Conservation (phyloP, 2,329 filamentous ascomycete genomes). For the Pyrenophora graminea region DNA sequence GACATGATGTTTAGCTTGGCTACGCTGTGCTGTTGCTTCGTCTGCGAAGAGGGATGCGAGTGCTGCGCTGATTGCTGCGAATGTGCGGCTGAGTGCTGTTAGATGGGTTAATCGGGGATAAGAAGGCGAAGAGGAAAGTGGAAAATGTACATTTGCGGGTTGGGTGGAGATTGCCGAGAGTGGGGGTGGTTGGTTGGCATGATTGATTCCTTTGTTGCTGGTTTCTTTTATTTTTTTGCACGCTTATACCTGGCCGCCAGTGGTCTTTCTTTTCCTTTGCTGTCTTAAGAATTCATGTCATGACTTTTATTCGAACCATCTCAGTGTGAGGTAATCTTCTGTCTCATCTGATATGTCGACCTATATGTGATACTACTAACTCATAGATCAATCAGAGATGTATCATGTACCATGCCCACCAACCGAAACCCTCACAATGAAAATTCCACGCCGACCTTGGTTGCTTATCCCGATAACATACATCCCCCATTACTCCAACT, state of each 20-base stretch:
- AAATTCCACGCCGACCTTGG: too few species aligned
- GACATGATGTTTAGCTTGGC: constrained; percentile 30
- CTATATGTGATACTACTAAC: too few species aligned
- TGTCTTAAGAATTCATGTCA: too few species aligned
- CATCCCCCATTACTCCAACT: too few species aligned
- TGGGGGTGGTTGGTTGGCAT: neutral
- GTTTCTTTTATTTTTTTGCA: neutral
- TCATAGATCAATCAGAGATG: too few species aligned
- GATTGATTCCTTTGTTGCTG: neutral
- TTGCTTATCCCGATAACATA: too few species aligned
- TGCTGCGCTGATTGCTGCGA: constrained; percentile 66
- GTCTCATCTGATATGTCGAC: too few species aligned
- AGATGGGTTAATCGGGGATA: neutral
- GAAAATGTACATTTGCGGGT: neutral
- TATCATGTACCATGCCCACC: too few species aligned
- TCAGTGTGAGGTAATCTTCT: too few species aligned
- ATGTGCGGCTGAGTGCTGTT: constrained; percentile 39
- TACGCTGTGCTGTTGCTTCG: constrained; percentile 64
- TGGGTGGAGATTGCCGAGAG: neutral
- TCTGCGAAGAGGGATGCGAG: constrained; percentile 67
- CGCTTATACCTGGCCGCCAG: neutral
- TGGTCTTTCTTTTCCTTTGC: neutral
- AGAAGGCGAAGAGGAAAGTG: neutral
- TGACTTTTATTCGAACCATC: too few species aligned
- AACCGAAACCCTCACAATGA: too few species aligned